These are phyloP conservation scores for Plasmodium malariae DNA, from an alignment of 169 alveolate genomes.

Conservation along the genomic window DNA sequence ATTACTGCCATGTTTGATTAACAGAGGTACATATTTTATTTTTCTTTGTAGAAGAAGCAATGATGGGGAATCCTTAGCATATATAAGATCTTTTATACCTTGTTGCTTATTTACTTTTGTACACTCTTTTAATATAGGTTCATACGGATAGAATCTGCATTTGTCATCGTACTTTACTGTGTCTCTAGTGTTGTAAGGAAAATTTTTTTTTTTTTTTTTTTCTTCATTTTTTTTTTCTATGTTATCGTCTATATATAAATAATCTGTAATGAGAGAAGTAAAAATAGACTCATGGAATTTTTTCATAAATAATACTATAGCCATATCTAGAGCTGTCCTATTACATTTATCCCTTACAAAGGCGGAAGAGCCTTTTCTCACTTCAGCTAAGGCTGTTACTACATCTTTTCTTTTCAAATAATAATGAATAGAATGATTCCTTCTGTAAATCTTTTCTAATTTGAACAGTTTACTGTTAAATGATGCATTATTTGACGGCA, in stretches of 20 bases:
- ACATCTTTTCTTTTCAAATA: constrained; percentile 79
- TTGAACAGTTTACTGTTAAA: constrained; percentile 14
- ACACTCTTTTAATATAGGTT: not conserved
- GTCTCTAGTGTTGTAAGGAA: not conserved
- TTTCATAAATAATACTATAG: constrained; percentile 60
- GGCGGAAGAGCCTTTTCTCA: constrained; percentile 81
- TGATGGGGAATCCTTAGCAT: not conserved
- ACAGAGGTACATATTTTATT: not conserved
- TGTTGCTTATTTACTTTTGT: not conserved
- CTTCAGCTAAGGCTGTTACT: constrained; percentile 77
- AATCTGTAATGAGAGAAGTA: constrained; percentile 52
- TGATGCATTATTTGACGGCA: not conserved
- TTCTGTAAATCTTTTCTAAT: constrained; percentile 73
- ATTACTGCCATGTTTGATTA: not conserved
- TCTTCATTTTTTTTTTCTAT: not conserved
- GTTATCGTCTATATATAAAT: constrained; percentile 23
- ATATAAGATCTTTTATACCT: not conserved
- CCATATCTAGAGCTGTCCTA: constrained; percentile 80
- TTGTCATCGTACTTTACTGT: constrained; percentile 8
- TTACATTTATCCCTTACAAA: constrained; percentile 76
- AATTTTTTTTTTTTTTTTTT: not conserved
- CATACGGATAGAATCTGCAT: not conserved
- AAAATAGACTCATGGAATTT: constrained; percentile 58
- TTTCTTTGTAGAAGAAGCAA: constrained; percentile 12
- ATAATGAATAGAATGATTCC: constrained; percentile 79